A percentile compares a stretch with the other conserved stretches of the same genome.
Conservation (phyloP, 2,329 filamentous ascomycete genomes). For the Huntiella abstrusa region DNA sequence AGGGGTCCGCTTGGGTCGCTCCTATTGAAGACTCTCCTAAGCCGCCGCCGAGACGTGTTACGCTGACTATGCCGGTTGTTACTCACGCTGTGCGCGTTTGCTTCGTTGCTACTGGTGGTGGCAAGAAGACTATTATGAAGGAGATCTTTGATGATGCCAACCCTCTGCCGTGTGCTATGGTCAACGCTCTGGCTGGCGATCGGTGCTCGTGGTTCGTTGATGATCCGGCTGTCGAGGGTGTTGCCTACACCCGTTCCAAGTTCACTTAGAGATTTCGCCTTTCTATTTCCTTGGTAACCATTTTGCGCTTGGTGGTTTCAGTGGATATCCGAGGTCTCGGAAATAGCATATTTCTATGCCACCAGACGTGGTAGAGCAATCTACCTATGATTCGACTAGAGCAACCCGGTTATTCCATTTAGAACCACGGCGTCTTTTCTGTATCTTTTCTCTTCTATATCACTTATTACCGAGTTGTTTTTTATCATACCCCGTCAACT, state of each 20-base stretch:
- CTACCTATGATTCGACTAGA: too few relatives aligned
- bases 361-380: too few relatives aligned
- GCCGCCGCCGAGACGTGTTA: conserved; percentile 78
- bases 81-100: conserved; percentile 71
- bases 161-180: conserved; percentile 65
- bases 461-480: too few relatives aligned
- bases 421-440: too few relatives aligned
- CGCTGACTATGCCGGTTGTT: conserved; percentile 78
- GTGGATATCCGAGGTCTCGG: too few relatives aligned
- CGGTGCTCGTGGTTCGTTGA: conserved; percentile 94
- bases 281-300: too few relatives aligned
- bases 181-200: conserved; percentile 70
- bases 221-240: conserved; percentile 64
- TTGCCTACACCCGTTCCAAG: conserved; percentile 50
- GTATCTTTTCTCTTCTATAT: too few relatives aligned
- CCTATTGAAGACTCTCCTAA: conserved; percentile 88
- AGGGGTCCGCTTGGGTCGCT: conserved; percentile 79
- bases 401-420: too few relatives aligned
- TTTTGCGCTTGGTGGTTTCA: too few relatives aligned
- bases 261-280: too few relatives aligned
- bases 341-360: too few relatives aligned
- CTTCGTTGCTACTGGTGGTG: conserved; percentile 76
- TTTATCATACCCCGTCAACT: too few relatives aligned
- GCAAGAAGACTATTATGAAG: conserved; percentile 85
- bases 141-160: conserved; percentile 76